Conservation (phyloP, 2,329 filamentous ascomycete species). For the Pyrenophora teres region DNA sequence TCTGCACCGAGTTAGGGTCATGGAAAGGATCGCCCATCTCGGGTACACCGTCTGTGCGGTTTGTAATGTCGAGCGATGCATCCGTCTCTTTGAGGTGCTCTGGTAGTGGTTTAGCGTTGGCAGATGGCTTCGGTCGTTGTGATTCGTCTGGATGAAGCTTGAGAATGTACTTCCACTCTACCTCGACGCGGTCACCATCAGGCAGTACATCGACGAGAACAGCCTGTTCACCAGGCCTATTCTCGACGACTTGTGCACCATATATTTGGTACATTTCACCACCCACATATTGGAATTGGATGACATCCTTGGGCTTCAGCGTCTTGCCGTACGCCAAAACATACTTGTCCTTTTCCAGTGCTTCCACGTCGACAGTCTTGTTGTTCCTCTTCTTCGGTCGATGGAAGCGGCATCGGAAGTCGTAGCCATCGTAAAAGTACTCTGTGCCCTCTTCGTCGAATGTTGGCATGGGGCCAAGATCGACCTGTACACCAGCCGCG, state of each 20-base stretch:
- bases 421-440: constrained; percentile 88
- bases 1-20: constrained; percentile 51
- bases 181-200: constrained; percentile 74
- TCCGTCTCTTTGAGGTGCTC: constrained; percentile 55
- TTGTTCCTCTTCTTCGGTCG: constrained; percentile 86
- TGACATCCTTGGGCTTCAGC: constrained; percentile 73
- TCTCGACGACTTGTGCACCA: constrained; percentile 85
- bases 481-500: constrained; percentile 87
- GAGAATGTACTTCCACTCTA: constrained; percentile 83
- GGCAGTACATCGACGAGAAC: constrained; percentile 83
- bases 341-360: constrained; percentile 71
- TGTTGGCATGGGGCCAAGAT: constrained; percentile 82
- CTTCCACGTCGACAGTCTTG: constrained; percentile 71
- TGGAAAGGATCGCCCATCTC: constrained; percentile 54
- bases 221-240: constrained; percentile 73
- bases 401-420: constrained; percentile 94
- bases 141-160: constrained; percentile 73
- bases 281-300: constrained; percentile 79
- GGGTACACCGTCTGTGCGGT: constrained; percentile 57
- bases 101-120: constrained; percentile 73
- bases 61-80: constrained; percentile 51
- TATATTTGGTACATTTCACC: constrained; percentile 87
- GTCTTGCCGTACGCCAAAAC: constrained; percentile 70
- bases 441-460: constrained; percentile 90
- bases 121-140: constrained; percentile 73